Base-by-base conservation (phyloP, 225 moss, liverwort and hornwort genomes). In the Pseudisothecium myosuroides region DNA sequence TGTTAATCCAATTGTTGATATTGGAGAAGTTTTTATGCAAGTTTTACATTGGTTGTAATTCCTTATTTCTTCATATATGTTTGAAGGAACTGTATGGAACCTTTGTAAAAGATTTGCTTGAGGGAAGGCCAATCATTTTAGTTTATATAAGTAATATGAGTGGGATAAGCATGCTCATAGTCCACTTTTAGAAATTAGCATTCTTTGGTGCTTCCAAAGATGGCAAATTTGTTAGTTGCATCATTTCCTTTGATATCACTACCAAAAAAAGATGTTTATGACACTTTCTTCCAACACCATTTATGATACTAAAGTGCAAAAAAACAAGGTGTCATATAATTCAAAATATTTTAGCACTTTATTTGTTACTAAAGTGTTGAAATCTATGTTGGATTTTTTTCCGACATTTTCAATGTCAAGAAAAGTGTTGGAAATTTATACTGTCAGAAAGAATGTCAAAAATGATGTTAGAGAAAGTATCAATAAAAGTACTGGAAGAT, bases 121-220 rank as follows among this genome's bases (percentile, higher is more conserved):
- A 6, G 17, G 17, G 2, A 17, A 73, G 13, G 17, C 6, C 5
- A 45, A 2, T 29, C 28, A 52, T 52, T 52, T 52, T 14, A 15
- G 52, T 73, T 73, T 29, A 17, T 73, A 3, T 28, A 45, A 45
- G 2, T 73, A 73, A 45, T 73, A 73, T 73, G 6, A 73, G 45
- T 73, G 29, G 6, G 6, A 73, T 73, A 45, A 45, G 17, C 0
- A 0, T 45, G 6, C 11, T 29, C 0, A 4, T 10, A 73, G 3
- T 73, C 0, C 0, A 0, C 4, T 73, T 45, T 0, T 28, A 2
- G 2, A 73, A 45, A 17, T 73, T 3, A 28, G 0, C 28, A 3
- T 72, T 72, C 3, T 72, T 45, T 43, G 45, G 17, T 45, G 2
- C 29, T 73, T 73, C 10, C 6, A 2, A 29, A 73, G 10, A 73